phyloP scores from a whole-genome alignment of 1,139 yeast species.

The Arxiozyma heterogenica region DNA sequence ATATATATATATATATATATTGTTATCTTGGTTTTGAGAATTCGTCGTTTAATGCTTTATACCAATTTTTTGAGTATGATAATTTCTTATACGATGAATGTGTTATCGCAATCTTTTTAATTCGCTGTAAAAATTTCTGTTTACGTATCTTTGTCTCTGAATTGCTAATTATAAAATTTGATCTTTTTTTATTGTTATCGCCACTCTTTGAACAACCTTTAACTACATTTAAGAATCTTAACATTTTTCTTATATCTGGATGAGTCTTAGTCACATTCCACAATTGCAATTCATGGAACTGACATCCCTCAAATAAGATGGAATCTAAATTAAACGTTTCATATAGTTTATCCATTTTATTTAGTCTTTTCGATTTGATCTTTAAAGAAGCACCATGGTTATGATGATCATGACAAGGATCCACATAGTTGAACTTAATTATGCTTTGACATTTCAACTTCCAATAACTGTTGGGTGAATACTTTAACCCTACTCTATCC shows the following conservation, averaged over 20 bases:
- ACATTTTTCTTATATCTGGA: neutral
- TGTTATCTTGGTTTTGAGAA: slow-evolving; percentile 2
- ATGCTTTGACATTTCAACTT: slow-evolving; percentile 18
- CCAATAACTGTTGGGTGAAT: slow-evolving; percentile 19
- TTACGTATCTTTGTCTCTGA: slow-evolving; percentile 10
- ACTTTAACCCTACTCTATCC: slow-evolving; percentile 5
- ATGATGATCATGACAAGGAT: neutral
- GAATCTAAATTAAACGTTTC: slow-evolving; percentile 2
- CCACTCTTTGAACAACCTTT: neutral
- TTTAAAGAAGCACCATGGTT: slow-evolving; percentile 4
- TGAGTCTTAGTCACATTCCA: neutral
- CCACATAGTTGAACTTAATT: slow-evolving; percentile 7
- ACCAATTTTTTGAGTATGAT: slow-evolving; percentile 20
- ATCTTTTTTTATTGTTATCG: neutral
- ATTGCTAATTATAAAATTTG: neutral
- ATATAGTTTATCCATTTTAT: slow-evolving; percentile 5
- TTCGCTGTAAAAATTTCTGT: slow-evolving; percentile 14
- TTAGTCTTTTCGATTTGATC: slow-evolving; percentile 5
- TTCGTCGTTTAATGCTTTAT: slow-evolving; percentile 17
- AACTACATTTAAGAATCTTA: neutral
- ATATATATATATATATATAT: too few species aligned
- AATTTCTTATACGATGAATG: slow-evolving; percentile 19
- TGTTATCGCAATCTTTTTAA: slow-evolving; percentile 19
- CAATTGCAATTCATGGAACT: neutral
- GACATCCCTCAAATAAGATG: neutral